These are phyloP conservation scores for Allomyces macrogynus DNA, from an alignment of 192 early-diverging fungal genomes.

Conservation along the genomic window DNA sequence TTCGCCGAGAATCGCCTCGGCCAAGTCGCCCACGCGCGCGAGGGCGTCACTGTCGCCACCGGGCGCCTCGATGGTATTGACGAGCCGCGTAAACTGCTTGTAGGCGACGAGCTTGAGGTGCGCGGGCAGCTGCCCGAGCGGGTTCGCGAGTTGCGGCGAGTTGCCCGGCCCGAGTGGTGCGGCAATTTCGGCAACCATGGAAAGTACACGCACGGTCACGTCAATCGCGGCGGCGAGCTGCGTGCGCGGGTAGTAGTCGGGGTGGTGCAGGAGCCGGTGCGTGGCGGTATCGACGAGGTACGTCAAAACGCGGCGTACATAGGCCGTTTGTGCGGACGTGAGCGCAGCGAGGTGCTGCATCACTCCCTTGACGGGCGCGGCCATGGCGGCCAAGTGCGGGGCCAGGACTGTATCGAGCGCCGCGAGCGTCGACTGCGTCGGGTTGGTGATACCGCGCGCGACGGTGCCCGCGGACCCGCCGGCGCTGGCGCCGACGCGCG, in stretches of 20 bases:
- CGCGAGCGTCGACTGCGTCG: neutral
- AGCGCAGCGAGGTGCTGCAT: no score
- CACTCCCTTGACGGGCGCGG: neutral
- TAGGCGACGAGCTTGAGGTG: neutral
- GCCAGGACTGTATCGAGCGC: neutral
- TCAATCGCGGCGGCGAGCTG: no score
- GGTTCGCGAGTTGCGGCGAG: neutral
- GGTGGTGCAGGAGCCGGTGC: neutral
- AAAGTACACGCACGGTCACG: no score
- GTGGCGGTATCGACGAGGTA: no score
- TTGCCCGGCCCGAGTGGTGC: no score
- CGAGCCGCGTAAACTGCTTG: neutral
- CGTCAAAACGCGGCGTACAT: no score
- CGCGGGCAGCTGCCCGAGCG: neutral
- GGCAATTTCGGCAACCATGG: no score
- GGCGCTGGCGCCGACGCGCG: neutral
- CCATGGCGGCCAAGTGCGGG: neutral
- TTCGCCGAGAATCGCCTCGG: neutral
- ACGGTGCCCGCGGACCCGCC: neutral
- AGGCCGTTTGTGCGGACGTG: no score
- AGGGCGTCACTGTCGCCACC: neutral
- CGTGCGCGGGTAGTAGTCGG: neutral
- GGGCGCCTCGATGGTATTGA: neutral
- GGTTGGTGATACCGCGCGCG: neutral
- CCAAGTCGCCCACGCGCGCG: neutral